A percentile compares a stretch with the other conserved stretches of the same genome.
Evolutionary conservation across 139 green algal genomes (phyloP).

Genomic region (Pseudopediastrum boryanum): DNA sequence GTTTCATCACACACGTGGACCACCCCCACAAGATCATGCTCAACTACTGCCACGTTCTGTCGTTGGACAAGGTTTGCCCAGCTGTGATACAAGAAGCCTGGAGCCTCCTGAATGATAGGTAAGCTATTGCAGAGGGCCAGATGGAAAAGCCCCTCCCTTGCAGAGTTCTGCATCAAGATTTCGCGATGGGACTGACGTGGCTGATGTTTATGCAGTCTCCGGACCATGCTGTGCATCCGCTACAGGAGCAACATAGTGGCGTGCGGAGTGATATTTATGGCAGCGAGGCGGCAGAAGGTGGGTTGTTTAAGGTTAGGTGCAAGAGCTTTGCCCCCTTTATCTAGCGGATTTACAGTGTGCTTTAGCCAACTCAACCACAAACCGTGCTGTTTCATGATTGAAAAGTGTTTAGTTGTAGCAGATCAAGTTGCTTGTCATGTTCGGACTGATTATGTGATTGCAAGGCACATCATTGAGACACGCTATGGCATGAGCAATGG

Average conservation of each 20-base stretch:
- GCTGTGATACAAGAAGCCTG: conserved; percentile 77
- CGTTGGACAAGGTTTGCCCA: conserved; percentile 12
- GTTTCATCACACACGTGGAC: conserved; percentile 88
- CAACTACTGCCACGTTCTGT: conserved; percentile 74
- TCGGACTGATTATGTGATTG: background rate
- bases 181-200: too few species aligned
- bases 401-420: background rate
- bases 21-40: conserved; percentile 94
- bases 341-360: too few species aligned
- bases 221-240: conserved; percentile 87
- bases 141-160: too few species aligned
- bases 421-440: background rate
- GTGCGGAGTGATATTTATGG: conserved; percentile 88
- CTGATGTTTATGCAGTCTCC: conserved; percentile 7
- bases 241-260: conserved; percentile 84
- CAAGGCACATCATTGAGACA: background rate
- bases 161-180: too few species aligned
- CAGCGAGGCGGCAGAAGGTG: conserved; percentile 74
- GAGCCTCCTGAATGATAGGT: conserved; percentile 93
- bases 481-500: conserved; percentile 4
- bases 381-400: background rate
- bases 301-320: background rate
- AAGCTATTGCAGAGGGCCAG: too few species aligned
- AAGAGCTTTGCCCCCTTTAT: too few species aligned
- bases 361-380: too few species aligned